Evolutionary conservation across 768 basidiomycete genomes (phyloP).

Genomic region (Phanerochaete sordida): DNA sequence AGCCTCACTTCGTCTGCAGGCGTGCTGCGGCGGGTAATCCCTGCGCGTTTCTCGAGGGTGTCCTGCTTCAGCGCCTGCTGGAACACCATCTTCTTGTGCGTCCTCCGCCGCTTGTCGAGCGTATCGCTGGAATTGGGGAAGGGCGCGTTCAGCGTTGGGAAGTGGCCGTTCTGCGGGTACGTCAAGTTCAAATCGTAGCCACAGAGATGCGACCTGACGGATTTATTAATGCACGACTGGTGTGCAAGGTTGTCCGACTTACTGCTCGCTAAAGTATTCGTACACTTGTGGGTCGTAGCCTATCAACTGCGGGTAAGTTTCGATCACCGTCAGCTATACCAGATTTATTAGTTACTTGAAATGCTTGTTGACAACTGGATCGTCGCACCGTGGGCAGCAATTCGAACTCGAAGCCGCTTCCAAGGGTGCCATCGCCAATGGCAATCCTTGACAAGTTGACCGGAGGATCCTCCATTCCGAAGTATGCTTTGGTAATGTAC

Average conservation of each 20-base stretch:
- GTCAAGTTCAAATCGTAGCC: conserved; percentile 62
- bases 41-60: conserved; percentile 7
- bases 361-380: conserved; percentile 22
- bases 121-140: not conserved
- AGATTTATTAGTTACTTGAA: not conserved
- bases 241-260: conserved; percentile 21
- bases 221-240: not conserved
- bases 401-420: conserved; percentile 16
- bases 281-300: conserved; percentile 65
- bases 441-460: conserved; percentile 65
- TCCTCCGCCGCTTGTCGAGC: not conserved
- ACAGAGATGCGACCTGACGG: conserved; percentile 51
- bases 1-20: conserved; percentile 17
- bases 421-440: conserved; percentile 73
- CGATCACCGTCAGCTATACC: conserved; percentile 50
- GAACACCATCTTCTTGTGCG: conserved; percentile 8
- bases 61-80: conserved; percentile 7
- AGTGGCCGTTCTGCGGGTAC: conserved; percentile 57
- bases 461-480: conserved; percentile 59
- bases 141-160: conserved; percentile 35
- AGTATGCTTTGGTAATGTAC: conserved; percentile 71
- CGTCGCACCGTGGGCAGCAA: conserved; percentile 18
- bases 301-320: conserved; percentile 75
- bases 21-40: not conserved
- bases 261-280: conserved; percentile 68